Evolutionary conservation across 495 filamentous ascomycete species (phyloP), one percentile per base, ranked within the genome.

Genomic region (Penicillium riverlandense): DNA sequence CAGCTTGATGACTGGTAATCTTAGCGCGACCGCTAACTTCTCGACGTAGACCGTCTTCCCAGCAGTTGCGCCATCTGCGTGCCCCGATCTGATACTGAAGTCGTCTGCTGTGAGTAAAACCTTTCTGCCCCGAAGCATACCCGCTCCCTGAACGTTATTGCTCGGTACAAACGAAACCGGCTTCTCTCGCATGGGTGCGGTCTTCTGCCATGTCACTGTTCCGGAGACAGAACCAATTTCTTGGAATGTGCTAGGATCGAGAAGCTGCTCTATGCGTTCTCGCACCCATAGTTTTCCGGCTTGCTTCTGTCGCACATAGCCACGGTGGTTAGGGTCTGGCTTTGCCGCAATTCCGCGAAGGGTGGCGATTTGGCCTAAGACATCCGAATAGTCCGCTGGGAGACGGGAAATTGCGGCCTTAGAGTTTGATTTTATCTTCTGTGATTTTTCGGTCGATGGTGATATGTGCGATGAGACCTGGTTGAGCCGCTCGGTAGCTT

Each of bases 211-310:
- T 39, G 61, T 62, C 7, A 81, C 78, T 1, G 76, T 79, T 15
- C 78, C 78, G 7, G 75, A 74, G 0, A 80, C 64, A 16, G 74
- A 78, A 1, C 79, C 78, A 6, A 83, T 67, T 58, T 82, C 79
- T 31, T 63, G 59, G 39, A 81, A 79, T 33, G 58, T 75, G 15
- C 63, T 66, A n/a, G 54, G 53, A 47, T 83, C 78, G 8, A 83
- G 66, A 4, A 82, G 66, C 11, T 65, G 52, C 10, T 78, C 67
- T n/a, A 83, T 72, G 1, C 78, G 69, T 44, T 83, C 78, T 8
- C 78, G 71, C 0, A 82, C 78, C 78, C 78, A 82, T 11, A 83
- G 66, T 52, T 82, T 83, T 3, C 79, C 79, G 1, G 77, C 72
- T 65, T 78, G 66, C 40, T 80, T 80, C 55, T 83, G 78, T 1